phyloP scores from a whole-genome alignment of 1,284 basidiomycete species.

The Rhodofomes roseus region DNA sequence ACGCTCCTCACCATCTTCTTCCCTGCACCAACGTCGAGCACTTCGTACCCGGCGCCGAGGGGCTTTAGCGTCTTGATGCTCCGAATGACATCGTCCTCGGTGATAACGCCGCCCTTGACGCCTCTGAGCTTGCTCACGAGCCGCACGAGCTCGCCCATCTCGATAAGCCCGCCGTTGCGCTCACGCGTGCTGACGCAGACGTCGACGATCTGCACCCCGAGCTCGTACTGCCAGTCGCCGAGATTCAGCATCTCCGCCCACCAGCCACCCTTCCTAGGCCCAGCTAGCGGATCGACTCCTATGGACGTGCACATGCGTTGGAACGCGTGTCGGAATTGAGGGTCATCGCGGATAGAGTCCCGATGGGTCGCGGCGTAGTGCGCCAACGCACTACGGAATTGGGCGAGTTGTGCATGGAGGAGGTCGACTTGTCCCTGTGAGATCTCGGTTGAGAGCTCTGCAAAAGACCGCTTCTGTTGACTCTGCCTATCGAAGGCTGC shows the following conservation, averaged over 20 bases:
- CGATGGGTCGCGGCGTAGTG: conserved; percentile 84
- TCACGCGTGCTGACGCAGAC: conserved; percentile 89
- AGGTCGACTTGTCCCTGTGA: conserved; percentile 74
- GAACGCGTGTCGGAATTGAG: conserved; percentile 88
- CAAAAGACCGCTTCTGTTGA: conserved; percentile 73
- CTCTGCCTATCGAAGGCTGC: conserved; percentile 75
- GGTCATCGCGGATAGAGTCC: conserved; percentile 81
- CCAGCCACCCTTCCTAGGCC: conserved; percentile 83
- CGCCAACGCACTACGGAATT: conserved; percentile 80
- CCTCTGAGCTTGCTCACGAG: conserved; percentile 77
- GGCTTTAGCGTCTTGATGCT: conserved; percentile 89
- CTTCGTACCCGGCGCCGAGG: conserved; percentile 86
- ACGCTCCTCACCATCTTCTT: conserved; percentile 71
- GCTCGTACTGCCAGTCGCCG: conserved; percentile 94
- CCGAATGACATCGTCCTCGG: conserved; percentile 81
- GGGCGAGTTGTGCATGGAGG: conserved; percentile 78
- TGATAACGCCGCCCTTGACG: conserved; percentile 58
- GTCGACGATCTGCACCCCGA: conserved; percentile 96
- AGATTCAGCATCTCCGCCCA: conserved; percentile 85
- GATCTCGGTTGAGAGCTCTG: conserved; percentile 76
- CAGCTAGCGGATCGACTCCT: conserved; percentile 92
- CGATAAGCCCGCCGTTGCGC: conserved; percentile 89
- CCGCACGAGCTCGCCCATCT: conserved; percentile 80
- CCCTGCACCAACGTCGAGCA: conserved; percentile 66
- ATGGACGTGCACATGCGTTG: conserved; percentile 95